A percentile compares a stretch with the other conserved stretches of the same genome.
phyloP scores from a whole-genome alignment of 2,329 filamentous ascomycete species.

The Parafenestella ontariensis region DNA sequence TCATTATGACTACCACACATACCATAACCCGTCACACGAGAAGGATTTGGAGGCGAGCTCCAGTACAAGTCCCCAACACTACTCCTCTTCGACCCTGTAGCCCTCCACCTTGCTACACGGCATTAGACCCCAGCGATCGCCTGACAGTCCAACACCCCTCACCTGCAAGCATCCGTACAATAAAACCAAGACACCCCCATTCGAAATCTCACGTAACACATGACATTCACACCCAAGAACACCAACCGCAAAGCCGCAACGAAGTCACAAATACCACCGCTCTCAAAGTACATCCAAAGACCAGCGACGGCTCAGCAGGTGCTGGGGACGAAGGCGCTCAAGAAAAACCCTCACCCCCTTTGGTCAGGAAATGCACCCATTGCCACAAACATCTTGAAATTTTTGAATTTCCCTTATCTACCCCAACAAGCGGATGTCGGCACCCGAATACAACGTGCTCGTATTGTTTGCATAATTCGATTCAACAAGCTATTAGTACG shows the following conservation, averaged over 20 bases:
- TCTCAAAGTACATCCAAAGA: no score
- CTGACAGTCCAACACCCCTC: not conserved
- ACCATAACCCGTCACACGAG: no score
- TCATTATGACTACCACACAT: no score
- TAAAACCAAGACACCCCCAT: no score
- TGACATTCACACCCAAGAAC: no score
- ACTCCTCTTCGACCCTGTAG: not conserved
- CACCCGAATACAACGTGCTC: not conserved
- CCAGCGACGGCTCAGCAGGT: no score
- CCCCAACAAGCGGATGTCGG: not conserved
- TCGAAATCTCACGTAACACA: not conserved
- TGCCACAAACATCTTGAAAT: not conserved
- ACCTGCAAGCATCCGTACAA: not conserved
- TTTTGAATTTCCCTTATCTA: not conserved
- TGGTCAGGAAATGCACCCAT: not conserved
- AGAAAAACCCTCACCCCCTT: not conserved
- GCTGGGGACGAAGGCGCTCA: no score
- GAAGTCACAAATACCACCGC: no score
- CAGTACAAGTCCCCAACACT: not conserved
- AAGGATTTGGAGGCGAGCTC: not conserved
- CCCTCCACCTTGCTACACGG: not conserved
- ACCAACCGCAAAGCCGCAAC: no score
- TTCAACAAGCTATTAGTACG: not conserved
- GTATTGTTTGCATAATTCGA: not conserved
- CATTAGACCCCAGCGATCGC: not conserved